Evolutionary conservation across 75 land plant genomes (phyloP), one percentile per base, ranked within the genome.

Genomic region (Sequoiadendron giganteum): DNA sequence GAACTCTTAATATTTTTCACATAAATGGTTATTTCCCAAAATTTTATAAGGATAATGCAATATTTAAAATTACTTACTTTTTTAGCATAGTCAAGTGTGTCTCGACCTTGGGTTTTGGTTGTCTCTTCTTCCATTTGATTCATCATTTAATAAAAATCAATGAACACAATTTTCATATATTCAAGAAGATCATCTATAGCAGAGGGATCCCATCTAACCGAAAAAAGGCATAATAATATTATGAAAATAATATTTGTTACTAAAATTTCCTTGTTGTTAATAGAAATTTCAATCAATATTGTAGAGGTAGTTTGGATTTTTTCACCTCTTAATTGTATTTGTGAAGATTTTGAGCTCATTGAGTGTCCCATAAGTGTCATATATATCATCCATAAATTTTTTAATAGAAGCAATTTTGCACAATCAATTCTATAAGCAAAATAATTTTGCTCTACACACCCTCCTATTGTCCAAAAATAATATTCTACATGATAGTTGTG

Each of bases 261-360:
- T 2, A 28, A 30, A 72, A 72, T 68, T 4, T 21, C 9, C 0
- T 19, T 68, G 7, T 68, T 21, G 5, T 25, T 0, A 68, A 68
- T 52, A 52, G 15, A 0, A 0, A 34, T 39, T 70, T 48, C 7
- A 87, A 21, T 75, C 4, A 30, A 18, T 55, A 19, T 88, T 13
- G 49, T 21, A 32, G 2, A 32, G 21, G 36, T n/a, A 10, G 21
- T 32, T 45, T 18, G 8, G 3, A 32, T 25, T 73, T 45, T 13
- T 8, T 43, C 48, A 80, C 93, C 88, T 90, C 28, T 84, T 84
- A 39, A 92, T 49, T n/a, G 89, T 88, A 65, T 88, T 55, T 43
- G 93, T 92, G 84, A 90, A 89, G 70, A 89, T 86, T 58, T 85
- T 52, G 43, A 91, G 92, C 39, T 91, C 87, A 38, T 88, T 88